These are phyloP conservation scores for Cryptococcus sp. DNA, from an alignment of 1,284 basidiomycete species.

Conservation along the genomic window DNA sequence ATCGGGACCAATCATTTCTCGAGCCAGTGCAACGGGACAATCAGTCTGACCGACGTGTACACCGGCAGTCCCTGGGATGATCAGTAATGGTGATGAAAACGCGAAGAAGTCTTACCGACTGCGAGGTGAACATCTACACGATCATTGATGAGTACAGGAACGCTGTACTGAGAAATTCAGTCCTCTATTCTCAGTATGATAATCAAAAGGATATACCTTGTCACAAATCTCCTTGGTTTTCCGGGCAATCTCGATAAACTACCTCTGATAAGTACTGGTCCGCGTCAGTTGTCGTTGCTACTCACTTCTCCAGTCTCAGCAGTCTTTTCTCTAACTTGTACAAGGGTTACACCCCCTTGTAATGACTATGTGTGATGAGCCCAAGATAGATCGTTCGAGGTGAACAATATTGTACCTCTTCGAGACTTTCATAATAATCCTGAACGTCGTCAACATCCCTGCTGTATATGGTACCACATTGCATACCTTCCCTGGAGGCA, in stretches of 20 bases:
- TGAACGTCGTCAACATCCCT: constrained; percentile 34
- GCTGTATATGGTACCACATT: background rate
- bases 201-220: constrained; percentile 44
- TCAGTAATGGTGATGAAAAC: background rate
- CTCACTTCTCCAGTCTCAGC: constrained; percentile 69
- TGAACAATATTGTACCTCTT: constrained; percentile 56
- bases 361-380: constrained; percentile 55
- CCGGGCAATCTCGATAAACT: constrained; percentile 76
- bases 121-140: constrained; percentile 81
- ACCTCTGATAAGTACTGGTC: background rate
- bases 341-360: constrained; percentile 78
- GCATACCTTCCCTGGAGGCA: constrained; percentile 71
- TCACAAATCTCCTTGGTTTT: constrained; percentile 70
- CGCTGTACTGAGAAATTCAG: constrained; percentile 55
- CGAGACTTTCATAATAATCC: constrained; percentile 71
- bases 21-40: constrained; percentile 68
- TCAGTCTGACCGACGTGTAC: constrained; percentile 91
- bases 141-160: constrained; percentile 89
- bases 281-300: background rate
- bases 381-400: too few relatives aligned
- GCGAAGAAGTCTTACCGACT: constrained; percentile 46
- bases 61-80: constrained; percentile 56
- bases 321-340: constrained; percentile 83
- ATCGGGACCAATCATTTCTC: constrained; percentile 63
- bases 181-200: background rate